Evolutionary conservation across 768 basidiomycete species (phyloP).

Genomic region (Pleurotus giganteus): DNA sequence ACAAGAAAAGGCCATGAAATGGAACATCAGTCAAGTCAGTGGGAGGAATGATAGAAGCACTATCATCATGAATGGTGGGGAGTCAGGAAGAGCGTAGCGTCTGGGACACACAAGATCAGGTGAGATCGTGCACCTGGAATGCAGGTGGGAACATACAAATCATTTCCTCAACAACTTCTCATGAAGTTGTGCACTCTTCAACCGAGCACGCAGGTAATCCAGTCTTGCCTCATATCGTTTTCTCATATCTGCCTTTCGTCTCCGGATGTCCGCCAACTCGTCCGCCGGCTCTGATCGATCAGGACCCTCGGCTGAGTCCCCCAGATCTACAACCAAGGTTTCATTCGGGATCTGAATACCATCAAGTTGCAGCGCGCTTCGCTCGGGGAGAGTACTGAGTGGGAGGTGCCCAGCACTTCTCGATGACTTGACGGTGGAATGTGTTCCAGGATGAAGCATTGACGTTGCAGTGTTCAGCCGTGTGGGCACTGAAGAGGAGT

Average conservation of each 20-base stretch:
- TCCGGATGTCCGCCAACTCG: constrained; percentile 69
- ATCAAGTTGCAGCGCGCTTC: constrained; percentile 25
- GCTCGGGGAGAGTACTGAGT: constrained; percentile 50
- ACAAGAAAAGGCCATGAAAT: background rate
- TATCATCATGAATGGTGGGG: too few species aligned
- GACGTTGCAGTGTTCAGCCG: constrained; percentile 23
- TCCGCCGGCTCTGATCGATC: constrained; percentile 38
- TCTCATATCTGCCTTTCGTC: constrained; percentile 68
- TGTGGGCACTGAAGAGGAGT: constrained; percentile 25
- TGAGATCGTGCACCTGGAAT: too few species aligned
- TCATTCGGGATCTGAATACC: background rate
- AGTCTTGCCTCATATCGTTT: constrained; percentile 71
- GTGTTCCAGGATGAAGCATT: constrained; percentile 26
- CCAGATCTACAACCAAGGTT: constrained; percentile 19
- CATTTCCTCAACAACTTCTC: constrained; percentile 74
- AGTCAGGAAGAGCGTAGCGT: too few species aligned
- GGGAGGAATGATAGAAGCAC: too few species aligned
- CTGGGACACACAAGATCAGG: too few species aligned
- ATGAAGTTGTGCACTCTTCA: constrained; percentile 81
- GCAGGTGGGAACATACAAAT: constrained; percentile 10
- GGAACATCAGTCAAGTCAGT: background rate
- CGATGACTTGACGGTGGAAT: constrained; percentile 47
- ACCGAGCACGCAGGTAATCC: constrained; percentile 77
- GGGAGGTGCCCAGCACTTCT: constrained; percentile 48
- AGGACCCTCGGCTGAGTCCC: constrained; percentile 26